Conservation (phyloP, 495 filamentous ascomycete genomes). For the Jackrogersella multiformis region DNA sequence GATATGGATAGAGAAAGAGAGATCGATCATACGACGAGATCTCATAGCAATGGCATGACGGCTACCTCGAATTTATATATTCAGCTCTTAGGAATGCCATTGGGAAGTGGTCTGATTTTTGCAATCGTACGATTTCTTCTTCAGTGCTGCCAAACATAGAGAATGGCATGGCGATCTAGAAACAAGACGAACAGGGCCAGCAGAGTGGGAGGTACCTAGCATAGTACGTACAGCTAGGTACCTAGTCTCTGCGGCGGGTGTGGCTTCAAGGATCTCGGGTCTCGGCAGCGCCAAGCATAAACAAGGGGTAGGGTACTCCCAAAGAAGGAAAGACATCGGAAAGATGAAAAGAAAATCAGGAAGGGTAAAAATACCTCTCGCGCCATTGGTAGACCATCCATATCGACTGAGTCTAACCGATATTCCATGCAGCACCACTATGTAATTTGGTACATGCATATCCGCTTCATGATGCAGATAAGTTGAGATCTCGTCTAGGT, state of each 20-base stretch:
- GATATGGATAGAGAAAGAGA: constrained; percentile 21
- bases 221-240: no score
- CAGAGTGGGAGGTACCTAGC: constrained; percentile 22
- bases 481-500: constrained; percentile 33
- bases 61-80: constrained; percentile 37
- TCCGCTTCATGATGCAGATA: constrained; percentile 26
- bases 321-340: no score
- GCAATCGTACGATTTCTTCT: constrained; percentile 37
- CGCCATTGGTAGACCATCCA: constrained; percentile 21
- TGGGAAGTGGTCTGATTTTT: constrained; percentile 39
- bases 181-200: constrained; percentile 18
- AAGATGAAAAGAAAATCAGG: no score
- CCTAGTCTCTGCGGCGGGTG: constrained; percentile 4
- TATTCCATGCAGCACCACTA: constrained; percentile 26
- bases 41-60: constrained; percentile 32
- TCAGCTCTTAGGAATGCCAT: constrained; percentile 30
- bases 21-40: constrained; percentile 40
- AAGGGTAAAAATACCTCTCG: constrained; percentile 11
- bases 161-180: constrained; percentile 29
- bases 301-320: constrained; percentile 1
- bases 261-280: constrained; percentile 21
- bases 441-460: constrained; percentile 34
- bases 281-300: constrained; percentile 24
- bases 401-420: constrained; percentile 14
- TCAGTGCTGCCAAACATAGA: constrained; percentile 22